Conservation (phyloP, 129 eudicot genomes). For the Saussurea involucrata region DNA sequence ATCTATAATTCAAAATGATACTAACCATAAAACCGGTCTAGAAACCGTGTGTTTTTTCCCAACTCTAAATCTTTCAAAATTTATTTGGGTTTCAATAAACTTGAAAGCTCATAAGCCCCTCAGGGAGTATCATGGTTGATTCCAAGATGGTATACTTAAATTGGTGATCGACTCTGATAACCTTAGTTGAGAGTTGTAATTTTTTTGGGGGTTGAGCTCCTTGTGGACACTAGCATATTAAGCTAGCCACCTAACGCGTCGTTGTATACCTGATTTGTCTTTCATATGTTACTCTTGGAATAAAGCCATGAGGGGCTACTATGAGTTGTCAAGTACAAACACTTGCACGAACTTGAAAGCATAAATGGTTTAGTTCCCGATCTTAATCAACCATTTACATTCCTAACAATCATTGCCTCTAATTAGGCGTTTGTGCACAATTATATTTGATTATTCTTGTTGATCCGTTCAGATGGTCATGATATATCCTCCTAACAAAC, state of each 20-base stretch:
- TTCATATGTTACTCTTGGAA: background rate
- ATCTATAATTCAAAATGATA: background rate
- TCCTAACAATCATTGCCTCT: background rate
- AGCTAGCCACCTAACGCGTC: background rate
- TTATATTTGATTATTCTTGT: background rate
- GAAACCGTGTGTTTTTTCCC: background rate
- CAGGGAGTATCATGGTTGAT: background rate
- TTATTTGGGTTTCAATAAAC: background rate
- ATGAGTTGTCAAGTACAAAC: background rate
- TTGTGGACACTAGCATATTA: background rate
- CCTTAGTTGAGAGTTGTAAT: background rate
- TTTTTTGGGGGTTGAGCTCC: background rate
- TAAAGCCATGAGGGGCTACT: background rate
- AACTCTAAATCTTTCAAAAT: background rate
- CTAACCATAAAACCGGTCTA: background rate
- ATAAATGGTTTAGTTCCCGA: background rate
- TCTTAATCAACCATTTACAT: background rate
- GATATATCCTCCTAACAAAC: background rate
- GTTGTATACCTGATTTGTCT: background rate
- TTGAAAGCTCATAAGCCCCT: background rate
- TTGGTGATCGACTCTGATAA: background rate
- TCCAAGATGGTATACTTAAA: background rate
- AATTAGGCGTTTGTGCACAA: background rate
- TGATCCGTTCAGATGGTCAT: background rate
- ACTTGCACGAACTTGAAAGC: background rate